Evolutionary conservation across 352 stramenopile genomes (phyloP).

Genomic region (Aphanomyces stellatus): DNA sequence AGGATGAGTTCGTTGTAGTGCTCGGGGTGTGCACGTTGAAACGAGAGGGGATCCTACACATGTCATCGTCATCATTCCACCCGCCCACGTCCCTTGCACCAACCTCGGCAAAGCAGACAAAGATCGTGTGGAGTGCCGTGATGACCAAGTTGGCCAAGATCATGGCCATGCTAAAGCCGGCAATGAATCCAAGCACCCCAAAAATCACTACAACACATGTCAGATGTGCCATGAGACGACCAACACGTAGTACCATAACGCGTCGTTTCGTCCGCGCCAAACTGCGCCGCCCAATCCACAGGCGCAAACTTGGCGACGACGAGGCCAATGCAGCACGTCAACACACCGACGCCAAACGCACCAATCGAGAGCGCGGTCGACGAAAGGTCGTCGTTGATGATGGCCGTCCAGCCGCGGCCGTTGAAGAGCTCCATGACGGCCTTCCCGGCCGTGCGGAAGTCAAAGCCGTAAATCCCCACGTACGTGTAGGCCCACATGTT

Average conservation of each 20-base stretch:
- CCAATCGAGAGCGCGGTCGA: constrained; percentile 74
- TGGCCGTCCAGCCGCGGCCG: constrained; percentile 76
- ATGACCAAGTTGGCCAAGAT: constrained; percentile 77
- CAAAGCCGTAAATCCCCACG: constrained; percentile 84
- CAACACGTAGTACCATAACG: constrained; percentile 4
- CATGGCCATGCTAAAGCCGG: constrained; percentile 73
- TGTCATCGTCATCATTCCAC: constrained; percentile 16
- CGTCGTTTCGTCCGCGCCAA: constrained; percentile 28
- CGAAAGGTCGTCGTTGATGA: constrained; percentile 87
- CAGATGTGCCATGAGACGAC: background rate
- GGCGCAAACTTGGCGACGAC: constrained; percentile 63
- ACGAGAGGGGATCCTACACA: constrained; percentile 57
- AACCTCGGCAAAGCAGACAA: constrained; percentile 84
- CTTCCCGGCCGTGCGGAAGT: constrained; percentile 79
- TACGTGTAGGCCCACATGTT: constrained; percentile 88
- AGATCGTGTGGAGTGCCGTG: constrained; percentile 76
- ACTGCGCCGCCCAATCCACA: constrained; percentile 40
- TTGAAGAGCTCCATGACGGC: constrained; percentile 83
- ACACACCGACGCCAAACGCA: constrained; percentile 63
- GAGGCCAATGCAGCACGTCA: constrained; percentile 51
- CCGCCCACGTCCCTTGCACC: background rate
- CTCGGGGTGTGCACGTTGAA: constrained; percentile 72
- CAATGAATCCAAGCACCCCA: constrained; percentile 64
- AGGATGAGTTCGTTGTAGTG: constrained; percentile 71
- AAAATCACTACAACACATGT: constrained; percentile 27